Conservation (phyloP, 2,329 filamentous ascomycete genomes). For the Neofusicoccum ribis region DNA sequence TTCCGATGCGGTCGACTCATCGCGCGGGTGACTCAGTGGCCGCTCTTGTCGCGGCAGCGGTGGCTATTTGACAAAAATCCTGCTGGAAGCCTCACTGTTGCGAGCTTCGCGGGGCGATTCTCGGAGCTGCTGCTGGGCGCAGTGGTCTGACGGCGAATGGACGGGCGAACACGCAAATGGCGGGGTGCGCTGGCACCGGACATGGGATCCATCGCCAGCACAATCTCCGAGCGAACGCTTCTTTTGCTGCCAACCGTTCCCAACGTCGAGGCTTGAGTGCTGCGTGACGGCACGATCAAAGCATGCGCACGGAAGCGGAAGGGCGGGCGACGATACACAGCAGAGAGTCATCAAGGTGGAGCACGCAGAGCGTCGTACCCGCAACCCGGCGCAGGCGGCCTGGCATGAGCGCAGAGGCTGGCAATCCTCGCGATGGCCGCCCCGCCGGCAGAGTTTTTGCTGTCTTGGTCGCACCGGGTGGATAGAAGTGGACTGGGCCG, state of each 20-base stretch:
- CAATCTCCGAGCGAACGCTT: constrained; percentile 15
- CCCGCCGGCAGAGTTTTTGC: constrained; percentile 11
- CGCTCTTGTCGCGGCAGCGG: constrained; percentile 15
- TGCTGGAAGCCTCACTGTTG: constrained; percentile 11
- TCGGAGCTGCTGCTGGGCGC: background rate
- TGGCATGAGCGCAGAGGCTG: background rate
- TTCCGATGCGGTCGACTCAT: constrained; percentile 6
- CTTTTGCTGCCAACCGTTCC: constrained; percentile 5
- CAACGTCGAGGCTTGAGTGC: background rate
- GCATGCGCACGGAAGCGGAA: constrained; percentile 11
- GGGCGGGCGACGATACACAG: constrained; percentile 15
- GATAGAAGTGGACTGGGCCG: constrained; percentile 12
- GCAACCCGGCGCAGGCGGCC: background rate
- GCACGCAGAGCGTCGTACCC: constrained; percentile 5
- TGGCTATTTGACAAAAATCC: constrained; percentile 8
- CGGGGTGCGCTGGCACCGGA: constrained; percentile 13
- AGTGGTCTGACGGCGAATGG: constrained; percentile 7
- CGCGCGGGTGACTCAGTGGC: background rate
- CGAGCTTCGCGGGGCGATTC: constrained; percentile 8
- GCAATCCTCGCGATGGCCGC: constrained; percentile 10
- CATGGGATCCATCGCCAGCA: constrained; percentile 16
- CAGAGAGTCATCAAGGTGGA: constrained; percentile 10
- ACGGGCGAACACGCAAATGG: background rate
- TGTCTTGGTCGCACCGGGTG: constrained; percentile 4
- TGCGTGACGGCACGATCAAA: constrained; percentile 11